These are phyloP conservation scores for Petunia secreta DNA, from an alignment of 257 asterid species.

Conservation along the genomic window DNA sequence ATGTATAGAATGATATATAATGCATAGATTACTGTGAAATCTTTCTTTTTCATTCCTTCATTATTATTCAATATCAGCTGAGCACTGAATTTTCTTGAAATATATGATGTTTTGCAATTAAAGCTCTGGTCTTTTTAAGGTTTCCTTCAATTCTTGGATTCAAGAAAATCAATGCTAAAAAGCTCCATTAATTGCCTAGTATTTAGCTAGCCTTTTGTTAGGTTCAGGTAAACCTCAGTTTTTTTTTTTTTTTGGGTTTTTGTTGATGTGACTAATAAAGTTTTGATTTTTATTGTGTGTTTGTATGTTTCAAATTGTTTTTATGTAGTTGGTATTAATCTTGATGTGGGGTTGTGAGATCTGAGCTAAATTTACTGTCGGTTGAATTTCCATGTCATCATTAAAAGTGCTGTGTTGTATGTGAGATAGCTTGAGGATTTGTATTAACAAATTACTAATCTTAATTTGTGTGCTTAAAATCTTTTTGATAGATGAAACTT, in stretches of 20 bases:
- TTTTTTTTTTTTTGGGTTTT: neutral
- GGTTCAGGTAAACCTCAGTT: slow-evolving; percentile 18
- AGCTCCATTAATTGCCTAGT: neutral
- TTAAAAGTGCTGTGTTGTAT: neutral
- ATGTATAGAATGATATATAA: neutral
- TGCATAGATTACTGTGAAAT: slow-evolving; percentile 9
- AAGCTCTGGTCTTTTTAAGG: slow-evolving; percentile 7
- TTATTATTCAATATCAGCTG: slow-evolving; percentile 16
- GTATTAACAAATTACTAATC: neutral
- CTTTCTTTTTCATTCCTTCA: slow-evolving; percentile 22
- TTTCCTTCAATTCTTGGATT: neutral
- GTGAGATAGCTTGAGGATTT: neutral
- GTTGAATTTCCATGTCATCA: neutral
- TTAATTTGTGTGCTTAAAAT: neutral
- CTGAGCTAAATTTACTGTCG: neutral
- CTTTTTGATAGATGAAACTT: neutral
- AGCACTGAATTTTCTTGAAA: slow-evolving; percentile 30
- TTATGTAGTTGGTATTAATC: neutral
- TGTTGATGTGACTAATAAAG: neutral
- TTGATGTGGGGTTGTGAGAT: slow-evolving; percentile 21
- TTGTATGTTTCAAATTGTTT: neutral
- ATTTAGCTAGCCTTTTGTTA: neutral
- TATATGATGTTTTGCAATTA: neutral
- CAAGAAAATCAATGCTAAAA: neutral
- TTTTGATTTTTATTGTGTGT: neutral